Evolutionary conservation across 2,329 filamentous ascomycete species (phyloP).

Genomic region (Myrmaecium sp.): DNA sequence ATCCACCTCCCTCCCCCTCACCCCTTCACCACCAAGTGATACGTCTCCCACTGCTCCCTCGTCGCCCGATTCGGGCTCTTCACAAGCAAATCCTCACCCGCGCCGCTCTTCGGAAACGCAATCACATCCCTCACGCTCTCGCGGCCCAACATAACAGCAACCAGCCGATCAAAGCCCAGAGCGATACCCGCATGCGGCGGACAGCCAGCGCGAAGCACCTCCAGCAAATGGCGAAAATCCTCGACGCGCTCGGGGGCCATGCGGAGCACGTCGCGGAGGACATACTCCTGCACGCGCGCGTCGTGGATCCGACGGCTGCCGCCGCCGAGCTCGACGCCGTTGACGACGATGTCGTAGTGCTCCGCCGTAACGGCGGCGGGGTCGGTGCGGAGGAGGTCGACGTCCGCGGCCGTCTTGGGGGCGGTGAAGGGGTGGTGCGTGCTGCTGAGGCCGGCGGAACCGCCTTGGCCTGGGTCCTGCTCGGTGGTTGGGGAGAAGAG

Average conservation of each 20-base stretch:
- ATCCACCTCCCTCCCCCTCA: not conserved
- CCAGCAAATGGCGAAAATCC: conserved; percentile 72
- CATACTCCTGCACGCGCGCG: conserved; percentile 62
- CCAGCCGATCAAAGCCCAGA: conserved; percentile 74
- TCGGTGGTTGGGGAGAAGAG: conserved; percentile 64
- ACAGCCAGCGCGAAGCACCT: conserved; percentile 69
- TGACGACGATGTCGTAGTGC: conserved; percentile 91
- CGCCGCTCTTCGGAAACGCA: conserved; percentile 87
- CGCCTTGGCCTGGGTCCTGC: conserved; percentile 61
- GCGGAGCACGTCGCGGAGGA: conserved; percentile 68
- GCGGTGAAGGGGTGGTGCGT: conserved; percentile 96
- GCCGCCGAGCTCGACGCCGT: conserved; percentile 85
- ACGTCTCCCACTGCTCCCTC: conserved; percentile 39
- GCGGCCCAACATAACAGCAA: conserved; percentile 61
- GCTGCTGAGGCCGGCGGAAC: conserved; percentile 60
- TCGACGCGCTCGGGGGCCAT: conserved; percentile 56
- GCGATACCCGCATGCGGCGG: conserved; percentile 91
- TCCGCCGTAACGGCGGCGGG: conserved; percentile 62
- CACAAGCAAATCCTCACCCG: conserved; percentile 72
- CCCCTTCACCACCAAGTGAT: conserved; percentile 31
- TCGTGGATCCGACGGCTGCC: conserved; percentile 86
- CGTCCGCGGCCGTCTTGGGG: conserved; percentile 53
- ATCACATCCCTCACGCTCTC: conserved; percentile 82
- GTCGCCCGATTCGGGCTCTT: conserved; percentile 57
- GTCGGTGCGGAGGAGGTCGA: conserved; percentile 54